phyloP scores from a whole-genome alignment of 352 stramenopile species.

The Lagenidium sp. region DNA sequence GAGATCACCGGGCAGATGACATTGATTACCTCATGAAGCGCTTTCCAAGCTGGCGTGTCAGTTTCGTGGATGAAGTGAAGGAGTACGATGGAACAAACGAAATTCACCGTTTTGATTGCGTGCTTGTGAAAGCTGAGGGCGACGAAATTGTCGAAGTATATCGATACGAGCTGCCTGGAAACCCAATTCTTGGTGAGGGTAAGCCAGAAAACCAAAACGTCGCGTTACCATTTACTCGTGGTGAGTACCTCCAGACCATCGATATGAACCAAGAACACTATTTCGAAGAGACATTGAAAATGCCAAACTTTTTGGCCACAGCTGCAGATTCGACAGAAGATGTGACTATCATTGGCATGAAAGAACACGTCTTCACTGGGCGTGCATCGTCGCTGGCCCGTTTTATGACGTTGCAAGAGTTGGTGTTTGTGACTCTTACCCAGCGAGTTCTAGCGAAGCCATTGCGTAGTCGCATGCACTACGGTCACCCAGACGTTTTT shows the following conservation, averaged over 20 bases:
- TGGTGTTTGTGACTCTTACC: conserved; percentile 82
- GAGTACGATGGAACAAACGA: conserved; percentile 24
- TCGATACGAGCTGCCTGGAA: conserved; percentile 80
- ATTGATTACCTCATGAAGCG: conserved; percentile 87
- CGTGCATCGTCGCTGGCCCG: conserved; percentile 76
- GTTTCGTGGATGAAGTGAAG: conserved; percentile 76
- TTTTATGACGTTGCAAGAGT: conserved; percentile 84
- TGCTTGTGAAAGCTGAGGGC: conserved; percentile 72
- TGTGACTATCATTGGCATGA: conserved; percentile 85
- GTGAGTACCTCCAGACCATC: conserved; percentile 85
- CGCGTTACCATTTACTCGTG: conserved; percentile 75
- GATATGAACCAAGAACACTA: conserved; percentile 91
- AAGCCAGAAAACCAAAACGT: conserved; percentile 89
- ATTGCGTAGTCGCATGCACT: conserved; percentile 77
- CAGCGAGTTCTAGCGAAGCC: conserved; percentile 78
- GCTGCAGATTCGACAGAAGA: conserved; percentile 41
- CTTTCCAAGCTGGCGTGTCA: conserved; percentile 84
- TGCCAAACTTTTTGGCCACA: conserved; percentile 81
- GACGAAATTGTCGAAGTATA: conserved; percentile 85
- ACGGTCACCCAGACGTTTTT: conserved; percentile 84
- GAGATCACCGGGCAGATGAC: conserved; percentile 76
- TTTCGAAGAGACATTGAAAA: conserved; percentile 84
- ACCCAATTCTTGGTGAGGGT: conserved; percentile 81
- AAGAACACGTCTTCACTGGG: conserved; percentile 84
- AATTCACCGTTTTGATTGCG: conserved; percentile 47